These are phyloP conservation scores for Zasmidium angulare DNA, from an alignment of 2,329 filamentous ascomycete genomes.

Conservation along the genomic window DNA sequence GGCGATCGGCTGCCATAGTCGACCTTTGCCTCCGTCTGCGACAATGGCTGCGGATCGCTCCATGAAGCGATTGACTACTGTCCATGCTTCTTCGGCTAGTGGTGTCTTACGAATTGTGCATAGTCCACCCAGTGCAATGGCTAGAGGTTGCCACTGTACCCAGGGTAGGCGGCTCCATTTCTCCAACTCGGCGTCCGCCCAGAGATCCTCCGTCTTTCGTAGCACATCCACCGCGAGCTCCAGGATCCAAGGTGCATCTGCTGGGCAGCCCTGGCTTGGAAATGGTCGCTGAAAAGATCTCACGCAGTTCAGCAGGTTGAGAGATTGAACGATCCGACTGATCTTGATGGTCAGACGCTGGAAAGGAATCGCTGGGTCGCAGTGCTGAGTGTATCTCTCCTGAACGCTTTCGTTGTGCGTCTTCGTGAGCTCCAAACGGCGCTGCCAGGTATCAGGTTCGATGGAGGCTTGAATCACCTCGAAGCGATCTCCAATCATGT, in stretches of 20 bases:
- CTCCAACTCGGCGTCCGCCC: background rate
- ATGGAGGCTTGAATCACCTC: constrained; percentile 4
- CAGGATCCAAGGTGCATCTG: background rate
- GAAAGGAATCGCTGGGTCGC: background rate
- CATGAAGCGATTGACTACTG: background rate
- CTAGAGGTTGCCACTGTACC: constrained; percentile 1
- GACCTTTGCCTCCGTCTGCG: background rate
- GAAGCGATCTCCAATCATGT: background rate
- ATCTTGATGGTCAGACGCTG: background rate
- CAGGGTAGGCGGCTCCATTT: background rate
- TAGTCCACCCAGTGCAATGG: background rate
- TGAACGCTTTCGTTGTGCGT: background rate
- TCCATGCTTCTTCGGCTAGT: background rate
- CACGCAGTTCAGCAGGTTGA: background rate
- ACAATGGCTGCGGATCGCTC: background rate
- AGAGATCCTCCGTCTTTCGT: background rate
- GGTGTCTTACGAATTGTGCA: background rate
- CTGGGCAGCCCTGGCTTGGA: background rate
- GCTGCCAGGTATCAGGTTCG: constrained; percentile 4
- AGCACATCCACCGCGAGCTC: background rate
- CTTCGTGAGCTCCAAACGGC: background rate
- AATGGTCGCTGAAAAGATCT: background rate
- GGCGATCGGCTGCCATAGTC: background rate
- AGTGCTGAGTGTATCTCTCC: background rate
- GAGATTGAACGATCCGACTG: background rate